Percentiles rank a stretch among this genome's conserved stretches.
Conservation (phyloP, 768 basidiomycete genomes). For the Hypsizygus marmoreus region DNA sequence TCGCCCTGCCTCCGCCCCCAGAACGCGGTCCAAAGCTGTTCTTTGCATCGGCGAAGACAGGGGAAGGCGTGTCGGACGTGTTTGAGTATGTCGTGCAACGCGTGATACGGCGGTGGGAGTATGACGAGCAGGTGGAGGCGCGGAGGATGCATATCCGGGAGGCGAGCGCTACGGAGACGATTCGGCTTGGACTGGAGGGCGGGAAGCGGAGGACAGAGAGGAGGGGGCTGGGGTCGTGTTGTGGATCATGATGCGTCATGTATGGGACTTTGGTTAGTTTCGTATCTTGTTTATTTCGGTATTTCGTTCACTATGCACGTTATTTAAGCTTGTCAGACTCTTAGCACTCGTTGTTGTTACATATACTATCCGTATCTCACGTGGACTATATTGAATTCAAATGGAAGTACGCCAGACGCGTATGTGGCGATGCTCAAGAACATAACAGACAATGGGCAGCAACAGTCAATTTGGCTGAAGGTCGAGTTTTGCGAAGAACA, state of each 20-base stretch:
- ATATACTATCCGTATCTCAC: no score
- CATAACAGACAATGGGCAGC: no score
- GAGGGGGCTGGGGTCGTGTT: constrained; percentile 11
- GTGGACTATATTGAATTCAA: no score
- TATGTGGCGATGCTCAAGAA: no score
- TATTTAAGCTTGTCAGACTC: no score
- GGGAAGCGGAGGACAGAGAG: neutral
- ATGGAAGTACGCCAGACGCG: no score
- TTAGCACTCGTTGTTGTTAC: no score
- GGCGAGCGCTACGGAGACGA: constrained; percentile 35
- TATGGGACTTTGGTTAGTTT: neutral
- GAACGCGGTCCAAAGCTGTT: constrained; percentile 66
- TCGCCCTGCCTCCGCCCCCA: constrained; percentile 31
- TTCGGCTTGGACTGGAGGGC: constrained; percentile 30
- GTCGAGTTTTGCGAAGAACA: no score
- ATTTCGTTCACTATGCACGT: neutral
- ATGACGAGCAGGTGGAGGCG: constrained; percentile 59
- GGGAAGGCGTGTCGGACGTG: constrained; percentile 68
- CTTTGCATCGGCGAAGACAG: constrained; percentile 79
- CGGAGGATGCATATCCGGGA: constrained; percentile 42
- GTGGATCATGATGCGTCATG: constrained; percentile 9
- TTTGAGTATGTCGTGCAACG: constrained; percentile 74
- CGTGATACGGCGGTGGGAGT: constrained; percentile 65
- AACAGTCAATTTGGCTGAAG: no score
- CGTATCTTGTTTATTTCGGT: neutral